Percentiles rank a stretch among this genome's conserved stretches.
Conservation (phyloP, 352 stramenopile species). For the Globisporangium mamillatum region DNA sequence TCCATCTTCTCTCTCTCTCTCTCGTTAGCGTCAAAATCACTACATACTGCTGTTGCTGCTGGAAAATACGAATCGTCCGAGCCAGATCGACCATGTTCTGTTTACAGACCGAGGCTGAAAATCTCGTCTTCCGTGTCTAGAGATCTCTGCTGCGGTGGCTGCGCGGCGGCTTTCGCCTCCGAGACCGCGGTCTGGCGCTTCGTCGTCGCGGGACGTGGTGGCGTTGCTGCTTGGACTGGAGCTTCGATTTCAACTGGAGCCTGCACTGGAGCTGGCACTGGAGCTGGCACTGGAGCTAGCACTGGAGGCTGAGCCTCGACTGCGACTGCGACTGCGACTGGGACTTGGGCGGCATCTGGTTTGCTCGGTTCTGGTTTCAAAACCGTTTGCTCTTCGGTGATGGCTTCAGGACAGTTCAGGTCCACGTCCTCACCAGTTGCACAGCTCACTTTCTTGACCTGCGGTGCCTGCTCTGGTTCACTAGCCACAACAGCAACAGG, state of each 20-base stretch:
- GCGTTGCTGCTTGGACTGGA: neutral
- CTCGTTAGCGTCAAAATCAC: neutral
- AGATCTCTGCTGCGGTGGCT: slow-evolving; percentile 1
- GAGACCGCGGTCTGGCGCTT: neutral
- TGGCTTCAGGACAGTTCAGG: slow-evolving; percentile 37
- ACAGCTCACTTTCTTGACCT: slow-evolving; percentile 16
- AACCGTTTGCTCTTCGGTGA: slow-evolving; percentile 39
- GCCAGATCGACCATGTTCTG: neutral
- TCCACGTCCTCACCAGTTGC: slow-evolving; percentile 14
- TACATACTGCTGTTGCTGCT: slow-evolving; percentile 1
- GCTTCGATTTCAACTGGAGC: neutral
- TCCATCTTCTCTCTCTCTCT: neutral
- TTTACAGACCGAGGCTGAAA: slow-evolving; percentile 75
- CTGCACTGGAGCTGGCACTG: neutral
- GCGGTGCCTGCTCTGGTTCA: slow-evolving; percentile 14
- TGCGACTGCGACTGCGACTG: slow-evolving; percentile 1
- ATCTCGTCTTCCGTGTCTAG: slow-evolving; percentile 64
- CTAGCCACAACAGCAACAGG: slow-evolving; percentile 19
- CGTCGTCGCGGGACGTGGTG: slow-evolving; percentile 11
- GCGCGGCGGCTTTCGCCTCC: slow-evolving; percentile 5
- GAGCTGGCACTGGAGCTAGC: neutral
- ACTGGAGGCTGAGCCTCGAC: neutral
- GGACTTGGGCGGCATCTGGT: neutral
- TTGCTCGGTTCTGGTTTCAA: slow-evolving; percentile 21
- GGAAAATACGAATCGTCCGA: neutral